Evolutionary conservation across 2,329 filamentous ascomycete genomes (phyloP).

Genomic region (Lecanicillium sp.): DNA sequence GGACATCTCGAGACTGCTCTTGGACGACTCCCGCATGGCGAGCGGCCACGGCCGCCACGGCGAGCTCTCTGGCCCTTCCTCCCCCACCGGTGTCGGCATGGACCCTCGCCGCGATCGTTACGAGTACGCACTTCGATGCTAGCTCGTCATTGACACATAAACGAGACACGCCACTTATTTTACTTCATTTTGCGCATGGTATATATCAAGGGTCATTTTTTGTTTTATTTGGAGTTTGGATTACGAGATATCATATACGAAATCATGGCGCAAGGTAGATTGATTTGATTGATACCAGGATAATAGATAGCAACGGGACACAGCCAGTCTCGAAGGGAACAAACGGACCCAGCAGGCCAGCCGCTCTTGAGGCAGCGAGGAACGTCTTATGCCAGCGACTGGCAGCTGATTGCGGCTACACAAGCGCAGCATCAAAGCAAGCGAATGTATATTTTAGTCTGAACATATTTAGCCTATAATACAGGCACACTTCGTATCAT

Average conservation of each 20-base stretch:
- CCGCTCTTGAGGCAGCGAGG: conserved; percentile 1
- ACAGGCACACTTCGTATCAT: too few relatives aligned
- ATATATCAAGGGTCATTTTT: conserved; percentile 4
- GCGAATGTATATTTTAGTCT: conserved; percentile 2
- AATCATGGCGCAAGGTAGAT: conserved; percentile 11
- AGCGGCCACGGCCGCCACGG: conserved; percentile 22
- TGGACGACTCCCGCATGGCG: conserved; percentile 43
- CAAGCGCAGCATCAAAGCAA: conserved; percentile 7
- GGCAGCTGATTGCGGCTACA: conserved; percentile 10
- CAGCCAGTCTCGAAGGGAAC: conserved; percentile 10
- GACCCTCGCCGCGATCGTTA: conserved; percentile 19
- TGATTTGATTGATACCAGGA: conserved; percentile 13
- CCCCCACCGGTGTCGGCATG: conserved; percentile 16
- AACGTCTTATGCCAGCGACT: not conserved
- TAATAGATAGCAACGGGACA: conserved; percentile 11
- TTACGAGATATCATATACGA: conserved; percentile 8
- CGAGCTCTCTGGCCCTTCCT: conserved; percentile 23
- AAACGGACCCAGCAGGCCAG: conserved; percentile 11
- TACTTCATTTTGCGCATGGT: not conserved
- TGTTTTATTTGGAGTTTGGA: conserved; percentile 14
- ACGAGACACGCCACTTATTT: conserved; percentile 10
- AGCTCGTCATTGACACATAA: not conserved
- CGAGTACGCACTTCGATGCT: conserved; percentile 18
- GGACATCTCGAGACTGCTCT: conserved; percentile 54
- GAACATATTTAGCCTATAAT: too few relatives aligned